phyloP scores from a whole-genome alignment of 139 green algal genomes.

The Yamagishiella unicocca region DNA sequence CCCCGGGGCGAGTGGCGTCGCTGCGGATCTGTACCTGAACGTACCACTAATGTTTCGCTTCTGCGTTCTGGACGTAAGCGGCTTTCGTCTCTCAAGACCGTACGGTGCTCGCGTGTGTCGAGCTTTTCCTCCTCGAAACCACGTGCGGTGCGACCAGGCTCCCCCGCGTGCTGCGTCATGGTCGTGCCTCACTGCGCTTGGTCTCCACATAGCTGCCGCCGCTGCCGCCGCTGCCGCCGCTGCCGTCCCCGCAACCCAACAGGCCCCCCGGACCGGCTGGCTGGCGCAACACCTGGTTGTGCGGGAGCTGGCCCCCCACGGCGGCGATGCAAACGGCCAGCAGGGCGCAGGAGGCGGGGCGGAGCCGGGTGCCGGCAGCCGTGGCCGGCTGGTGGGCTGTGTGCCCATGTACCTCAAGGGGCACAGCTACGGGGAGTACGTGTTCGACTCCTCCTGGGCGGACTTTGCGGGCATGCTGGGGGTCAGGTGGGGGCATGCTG shows the following conservation, averaged over 20 bases:
- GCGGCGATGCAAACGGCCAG: not conserved
- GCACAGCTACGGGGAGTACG: constrained; percentile 89
- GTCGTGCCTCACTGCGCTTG: no score
- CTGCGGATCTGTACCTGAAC: no score
- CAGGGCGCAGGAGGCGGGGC: not conserved
- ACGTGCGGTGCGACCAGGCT: no score
- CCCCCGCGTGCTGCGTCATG: no score
- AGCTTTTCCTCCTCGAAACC: no score
- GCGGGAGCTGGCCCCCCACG: constrained; percentile 3
- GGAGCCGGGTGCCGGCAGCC: not conserved
- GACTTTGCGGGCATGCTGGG: constrained; percentile 49
- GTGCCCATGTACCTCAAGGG: constrained; percentile 79
- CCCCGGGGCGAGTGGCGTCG: no score
- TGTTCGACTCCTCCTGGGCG: constrained; percentile 88
- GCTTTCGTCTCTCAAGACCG: no score
- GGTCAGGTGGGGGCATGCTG: not conserved
- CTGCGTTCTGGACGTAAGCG: no score
- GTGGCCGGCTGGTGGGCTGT: constrained; percentile 66
- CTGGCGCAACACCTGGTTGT: constrained; percentile 78
- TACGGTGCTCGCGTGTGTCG: no score
- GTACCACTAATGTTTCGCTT: no score
- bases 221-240: no score
- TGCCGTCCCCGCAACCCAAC: not conserved
- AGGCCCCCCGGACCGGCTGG: constrained; percentile 74
- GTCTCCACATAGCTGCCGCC: no score